Conservation (phyloP, 305 asterid species). For the Fraxinus sp. region DNA sequence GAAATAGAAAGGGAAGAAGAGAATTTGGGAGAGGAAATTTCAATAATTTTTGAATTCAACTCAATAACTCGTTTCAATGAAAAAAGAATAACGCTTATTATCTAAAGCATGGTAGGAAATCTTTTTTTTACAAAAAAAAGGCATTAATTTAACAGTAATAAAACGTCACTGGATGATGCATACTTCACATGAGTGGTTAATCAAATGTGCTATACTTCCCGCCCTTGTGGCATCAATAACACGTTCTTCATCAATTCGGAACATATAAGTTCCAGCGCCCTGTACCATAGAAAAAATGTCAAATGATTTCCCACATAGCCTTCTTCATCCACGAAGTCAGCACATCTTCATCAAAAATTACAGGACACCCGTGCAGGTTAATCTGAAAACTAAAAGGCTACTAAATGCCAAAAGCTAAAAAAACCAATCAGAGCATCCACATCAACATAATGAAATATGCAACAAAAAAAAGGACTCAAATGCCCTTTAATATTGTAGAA, state of each 20-base stretch:
- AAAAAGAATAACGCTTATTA: background rate
- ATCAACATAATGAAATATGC: background rate
- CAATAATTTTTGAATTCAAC: background rate
- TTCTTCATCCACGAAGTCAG: slow-evolving; percentile 17
- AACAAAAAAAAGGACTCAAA: background rate
- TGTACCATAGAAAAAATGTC: slow-evolving; percentile 31
- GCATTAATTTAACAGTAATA: slow-evolving; percentile 17
- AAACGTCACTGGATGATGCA: slow-evolving; percentile 29
- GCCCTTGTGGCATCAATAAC: slow-evolving; percentile 97
- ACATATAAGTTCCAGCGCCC: slow-evolving; percentile 99
- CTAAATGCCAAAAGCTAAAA: slow-evolving; percentile 14
- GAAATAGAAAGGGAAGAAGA: background rate
- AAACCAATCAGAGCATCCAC: background rate
- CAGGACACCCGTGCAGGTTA: slow-evolving; percentile 15
- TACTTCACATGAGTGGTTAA: slow-evolving; percentile 98
- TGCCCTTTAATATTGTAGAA: slow-evolving; percentile 1
- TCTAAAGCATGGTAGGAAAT: background rate
- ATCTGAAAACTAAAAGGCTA: slow-evolving; percentile 13
- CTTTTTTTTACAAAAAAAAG: background rate
- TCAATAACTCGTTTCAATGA: background rate
- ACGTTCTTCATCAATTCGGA: slow-evolving; percentile 81
- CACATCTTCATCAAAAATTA: slow-evolving; percentile 10
- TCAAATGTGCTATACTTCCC: slow-evolving; percentile 95
- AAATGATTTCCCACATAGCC: slow-evolving; percentile 12
- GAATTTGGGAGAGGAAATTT: background rate